phyloP scores from a whole-genome alignment of 495 filamentous ascomycete genomes.

The Lophium mytilinum region DNA sequence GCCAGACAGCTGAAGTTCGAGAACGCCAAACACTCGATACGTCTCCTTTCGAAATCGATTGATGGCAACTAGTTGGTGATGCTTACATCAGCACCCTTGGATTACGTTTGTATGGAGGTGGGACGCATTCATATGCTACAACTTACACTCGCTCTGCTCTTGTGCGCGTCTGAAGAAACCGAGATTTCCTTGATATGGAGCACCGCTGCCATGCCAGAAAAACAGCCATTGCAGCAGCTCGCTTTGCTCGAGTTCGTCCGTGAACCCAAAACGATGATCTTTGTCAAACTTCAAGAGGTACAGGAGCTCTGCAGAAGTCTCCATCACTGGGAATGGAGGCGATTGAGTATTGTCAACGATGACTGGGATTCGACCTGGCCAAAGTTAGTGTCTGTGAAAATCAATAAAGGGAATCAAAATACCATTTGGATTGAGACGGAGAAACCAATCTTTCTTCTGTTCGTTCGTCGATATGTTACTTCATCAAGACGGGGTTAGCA shows the following conservation, averaged over 20 bases:
- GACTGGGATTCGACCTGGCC: constrained; percentile 41
- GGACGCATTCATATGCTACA: not conserved
- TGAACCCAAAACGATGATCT: constrained; percentile 39
- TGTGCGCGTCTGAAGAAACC: constrained; percentile 36
- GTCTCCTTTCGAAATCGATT: constrained; percentile 47
- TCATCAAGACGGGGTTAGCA: constrained; percentile 32
- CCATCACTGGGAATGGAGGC: constrained; percentile 47
- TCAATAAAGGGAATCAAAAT: not conserved
- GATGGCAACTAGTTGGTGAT: constrained; percentile 39
- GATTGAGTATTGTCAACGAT: constrained; percentile 43
- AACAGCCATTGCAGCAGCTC: constrained; percentile 41
- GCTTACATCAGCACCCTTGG: no score
- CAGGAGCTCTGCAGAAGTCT: constrained; percentile 45
- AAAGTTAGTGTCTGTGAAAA: not conserved
- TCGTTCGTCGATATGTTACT: constrained; percentile 37
- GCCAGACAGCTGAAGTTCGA: constrained; percentile 45
- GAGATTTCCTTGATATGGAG: constrained; percentile 38
- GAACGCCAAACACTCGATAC: constrained; percentile 44
- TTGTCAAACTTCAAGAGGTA: constrained; percentile 47
- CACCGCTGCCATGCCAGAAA: constrained; percentile 44
- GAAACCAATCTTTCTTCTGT: constrained; percentile 54
- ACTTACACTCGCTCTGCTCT: constrained; percentile 42
- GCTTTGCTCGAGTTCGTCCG: constrained; percentile 37
- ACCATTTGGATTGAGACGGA: constrained; percentile 43
- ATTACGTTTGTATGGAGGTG: no score